phyloP scores from a whole-genome alignment of 2,329 filamentous ascomycete genomes.

The Neurospora crassa region DNA sequence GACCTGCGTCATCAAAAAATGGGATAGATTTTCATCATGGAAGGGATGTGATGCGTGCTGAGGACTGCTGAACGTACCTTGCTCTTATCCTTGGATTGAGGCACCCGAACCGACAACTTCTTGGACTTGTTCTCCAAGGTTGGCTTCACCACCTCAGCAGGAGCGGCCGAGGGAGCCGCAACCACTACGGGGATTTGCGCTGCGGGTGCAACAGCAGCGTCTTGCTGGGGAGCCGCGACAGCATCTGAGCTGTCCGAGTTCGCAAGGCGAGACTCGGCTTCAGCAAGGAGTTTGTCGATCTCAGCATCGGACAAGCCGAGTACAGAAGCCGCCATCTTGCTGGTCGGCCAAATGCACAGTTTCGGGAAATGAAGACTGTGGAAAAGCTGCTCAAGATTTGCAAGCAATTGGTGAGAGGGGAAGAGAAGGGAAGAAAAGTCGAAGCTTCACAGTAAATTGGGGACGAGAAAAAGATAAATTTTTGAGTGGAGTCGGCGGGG shows the following conservation, averaged over 20 bases:
- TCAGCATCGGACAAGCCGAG: conserved; percentile 25
- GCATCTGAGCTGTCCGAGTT: conserved; percentile 13
- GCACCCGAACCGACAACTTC: conserved; percentile 22
- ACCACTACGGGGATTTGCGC: conserved; percentile 8
- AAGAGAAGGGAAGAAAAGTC: conserved; percentile 6
- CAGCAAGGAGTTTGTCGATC: conserved; percentile 28
- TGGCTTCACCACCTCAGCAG: conserved; percentile 13
- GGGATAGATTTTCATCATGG: conserved; percentile 72
- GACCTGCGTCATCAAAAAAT: conserved; percentile 64
- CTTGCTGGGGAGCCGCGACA: not conserved
- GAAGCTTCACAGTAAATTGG: conserved; percentile 2
- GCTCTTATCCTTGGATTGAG: conserved; percentile 18
- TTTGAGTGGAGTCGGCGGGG: conserved; percentile 4
- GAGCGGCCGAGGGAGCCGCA: conserved; percentile 3
- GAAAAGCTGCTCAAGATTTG: conserved; percentile 1
- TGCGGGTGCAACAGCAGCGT: conserved; percentile 6
- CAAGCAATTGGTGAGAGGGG: not conserved
- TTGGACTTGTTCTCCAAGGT: conserved; percentile 13
- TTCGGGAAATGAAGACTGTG: not conserved
- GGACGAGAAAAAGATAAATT: conserved; percentile 1
- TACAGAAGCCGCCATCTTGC: conserved; percentile 17
- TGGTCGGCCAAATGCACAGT: conserved; percentile 3
- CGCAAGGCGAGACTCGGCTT: conserved; percentile 29
- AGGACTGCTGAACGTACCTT: conserved; percentile 21
- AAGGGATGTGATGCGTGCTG: conserved; percentile 6